phyloP scores from a whole-genome alignment of 2,329 filamentous ascomycete species.

The Colletotrichum caudatum region DNA sequence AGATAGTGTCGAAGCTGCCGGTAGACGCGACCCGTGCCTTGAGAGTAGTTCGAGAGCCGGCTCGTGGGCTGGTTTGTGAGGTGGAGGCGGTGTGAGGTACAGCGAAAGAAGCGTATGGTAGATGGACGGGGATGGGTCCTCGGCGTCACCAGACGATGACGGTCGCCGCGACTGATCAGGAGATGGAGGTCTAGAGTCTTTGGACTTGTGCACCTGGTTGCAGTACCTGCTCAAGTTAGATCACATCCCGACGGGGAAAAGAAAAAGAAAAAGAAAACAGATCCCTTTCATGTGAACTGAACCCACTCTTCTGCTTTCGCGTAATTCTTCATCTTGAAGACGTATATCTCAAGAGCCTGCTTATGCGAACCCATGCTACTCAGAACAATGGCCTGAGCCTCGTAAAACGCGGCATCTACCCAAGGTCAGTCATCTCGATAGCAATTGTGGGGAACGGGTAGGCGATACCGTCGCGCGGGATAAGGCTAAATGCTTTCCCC shows the following conservation, averaged over 20 bases:
- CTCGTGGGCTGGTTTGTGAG: conserved; percentile 77
- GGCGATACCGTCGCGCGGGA: conserved; percentile 81
- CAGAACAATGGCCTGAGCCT: conserved; percentile 89
- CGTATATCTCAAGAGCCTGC: conserved; percentile 96
- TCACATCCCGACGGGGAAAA: neutral
- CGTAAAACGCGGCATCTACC: conserved; percentile 85
- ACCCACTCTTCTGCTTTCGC: conserved; percentile 91
- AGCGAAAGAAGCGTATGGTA: conserved; percentile 92
- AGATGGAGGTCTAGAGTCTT: conserved; percentile 58
- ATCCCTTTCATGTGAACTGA: neutral
- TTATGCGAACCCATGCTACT: conserved; percentile 96
- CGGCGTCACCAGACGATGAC: conserved; percentile 52
- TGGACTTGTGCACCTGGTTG: conserved; percentile 81
- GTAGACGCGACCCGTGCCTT: conserved; percentile 90
- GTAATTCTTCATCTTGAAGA: conserved; percentile 91
- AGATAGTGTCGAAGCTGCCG: conserved; percentile 85
- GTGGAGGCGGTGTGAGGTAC: conserved; percentile 84
- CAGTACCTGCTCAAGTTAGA: conserved; percentile 74
- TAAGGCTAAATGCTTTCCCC: conserved; percentile 78
- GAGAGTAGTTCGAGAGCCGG: conserved; percentile 90
- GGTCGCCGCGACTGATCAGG: conserved; percentile 49
- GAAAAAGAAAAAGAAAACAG: too few relatives aligned
- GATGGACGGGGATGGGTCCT: conserved; percentile 77
- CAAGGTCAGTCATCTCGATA: conserved; percentile 38
- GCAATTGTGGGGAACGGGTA: neutral